A percentile compares a stretch with the other conserved stretches of the same genome.
These are phyloP conservation scores for Aureobasidium lini DNA, from an alignment of 2,329 filamentous ascomycete genomes.

Conservation along the genomic window DNA sequence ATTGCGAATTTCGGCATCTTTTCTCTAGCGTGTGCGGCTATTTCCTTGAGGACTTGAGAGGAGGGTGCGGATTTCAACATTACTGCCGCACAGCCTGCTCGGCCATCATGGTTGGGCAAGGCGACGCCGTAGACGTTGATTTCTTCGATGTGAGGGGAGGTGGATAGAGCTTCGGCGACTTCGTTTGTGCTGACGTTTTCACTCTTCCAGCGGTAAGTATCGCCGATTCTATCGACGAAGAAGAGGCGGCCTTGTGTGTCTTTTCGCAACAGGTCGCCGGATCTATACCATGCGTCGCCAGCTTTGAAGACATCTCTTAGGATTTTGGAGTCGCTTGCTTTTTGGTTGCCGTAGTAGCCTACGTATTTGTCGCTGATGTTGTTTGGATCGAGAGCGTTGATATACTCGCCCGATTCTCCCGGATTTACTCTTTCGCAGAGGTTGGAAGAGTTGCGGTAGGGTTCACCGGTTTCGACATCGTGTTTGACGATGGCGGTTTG, in stretches of 20 bases:
- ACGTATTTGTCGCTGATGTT: constrained; percentile 63
- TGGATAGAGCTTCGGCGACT: constrained; percentile 66
- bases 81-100: constrained; percentile 73
- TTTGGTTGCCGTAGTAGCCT: constrained; percentile 70
- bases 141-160: constrained; percentile 60
- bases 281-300: constrained; percentile 76
- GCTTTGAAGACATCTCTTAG: constrained; percentile 63
- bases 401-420: constrained; percentile 66
- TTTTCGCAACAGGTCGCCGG: constrained; percentile 72
- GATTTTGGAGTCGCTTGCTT: constrained; percentile 66
- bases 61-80: constrained; percentile 33
- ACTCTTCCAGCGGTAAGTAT: constrained; percentile 74
- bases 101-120: constrained; percentile 72
- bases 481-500: constrained; percentile 56
- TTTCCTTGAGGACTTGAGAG: constrained; percentile 43
- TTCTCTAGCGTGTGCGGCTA: constrained; percentile 52
- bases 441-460: constrained; percentile 62
- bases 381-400: constrained; percentile 60
- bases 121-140: constrained; percentile 81
- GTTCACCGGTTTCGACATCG: constrained; percentile 63
- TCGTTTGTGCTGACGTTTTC: constrained; percentile 45
- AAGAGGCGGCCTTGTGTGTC: constrained; percentile 64
- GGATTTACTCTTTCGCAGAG: constrained; percentile 53
- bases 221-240: constrained; percentile 75
- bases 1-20: constrained; percentile 66